A percentile compares a stretch with the other conserved stretches of the same genome.
Evolutionary conservation across 768 basidiomycete genomes (phyloP).

Genomic region (Agaricus blazei): DNA sequence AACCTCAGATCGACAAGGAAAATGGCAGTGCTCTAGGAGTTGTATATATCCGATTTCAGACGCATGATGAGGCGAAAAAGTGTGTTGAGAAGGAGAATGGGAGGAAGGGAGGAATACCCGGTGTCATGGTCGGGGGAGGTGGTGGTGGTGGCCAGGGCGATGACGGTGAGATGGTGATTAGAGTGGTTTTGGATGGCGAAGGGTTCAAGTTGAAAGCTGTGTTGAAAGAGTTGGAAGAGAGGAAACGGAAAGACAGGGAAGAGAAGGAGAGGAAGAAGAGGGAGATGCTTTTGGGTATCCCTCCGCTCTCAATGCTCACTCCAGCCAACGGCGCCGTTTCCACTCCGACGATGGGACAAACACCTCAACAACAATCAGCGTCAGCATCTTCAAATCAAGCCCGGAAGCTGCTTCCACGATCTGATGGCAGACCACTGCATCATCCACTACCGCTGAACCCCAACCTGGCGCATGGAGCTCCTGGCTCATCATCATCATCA

Average conservation of each 20-base stretch:
- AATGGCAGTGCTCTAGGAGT: constrained; percentile 85
- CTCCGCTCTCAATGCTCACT: background rate
- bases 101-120: constrained; percentile 41
- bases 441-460: constrained; percentile 16
- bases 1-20: constrained; percentile 71
- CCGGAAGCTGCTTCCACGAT: background rate
- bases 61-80: constrained; percentile 61
- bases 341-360: constrained; percentile 6
- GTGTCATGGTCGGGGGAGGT: constrained; percentile 20
- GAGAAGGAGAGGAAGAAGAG: constrained; percentile 32
- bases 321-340: background rate
- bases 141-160: constrained; percentile 22
- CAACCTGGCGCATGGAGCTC: constrained; percentile 5
- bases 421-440: constrained; percentile 10
- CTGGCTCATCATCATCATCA: background rate
- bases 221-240: constrained; percentile 58
- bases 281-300: constrained; percentile 10
- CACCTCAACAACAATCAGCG: constrained; percentile 6
- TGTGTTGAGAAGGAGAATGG: constrained; percentile 70
- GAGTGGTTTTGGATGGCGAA: constrained; percentile 78
- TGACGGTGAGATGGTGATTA: constrained; percentile 47
- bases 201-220: constrained; percentile 59
- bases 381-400: background rate
- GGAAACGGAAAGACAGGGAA: constrained; percentile 43
- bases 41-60: constrained; percentile 62